These are phyloP conservation scores for Pyrenophora tritici-repentis DNA, from an alignment of 2,329 filamentous ascomycete species.

Conservation along the genomic window DNA sequence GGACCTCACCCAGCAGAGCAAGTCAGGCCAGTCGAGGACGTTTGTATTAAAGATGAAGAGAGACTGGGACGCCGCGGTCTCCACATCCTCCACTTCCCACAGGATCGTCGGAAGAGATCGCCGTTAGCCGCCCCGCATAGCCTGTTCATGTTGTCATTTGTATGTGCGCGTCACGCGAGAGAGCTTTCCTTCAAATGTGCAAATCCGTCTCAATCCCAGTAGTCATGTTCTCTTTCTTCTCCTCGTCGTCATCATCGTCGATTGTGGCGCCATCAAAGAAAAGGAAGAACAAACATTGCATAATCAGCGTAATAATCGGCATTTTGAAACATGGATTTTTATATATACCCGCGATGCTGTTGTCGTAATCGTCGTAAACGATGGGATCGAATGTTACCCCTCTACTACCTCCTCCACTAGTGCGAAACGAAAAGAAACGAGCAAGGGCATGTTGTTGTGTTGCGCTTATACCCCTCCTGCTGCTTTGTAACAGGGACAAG, in stretches of 20 bases:
- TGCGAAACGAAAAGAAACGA: too few relatives aligned
- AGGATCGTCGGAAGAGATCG: background rate
- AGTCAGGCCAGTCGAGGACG: constrained; percentile 42
- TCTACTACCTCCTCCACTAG: too few relatives aligned
- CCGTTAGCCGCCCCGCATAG: too few relatives aligned
- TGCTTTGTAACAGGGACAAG: background rate
- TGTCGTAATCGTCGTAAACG: too few relatives aligned
- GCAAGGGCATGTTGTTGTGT: background rate
- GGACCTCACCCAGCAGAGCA: constrained; percentile 45
- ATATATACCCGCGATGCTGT: too few relatives aligned
- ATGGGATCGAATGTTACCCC: too few relatives aligned
- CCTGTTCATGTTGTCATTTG: too few relatives aligned
- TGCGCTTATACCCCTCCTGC: background rate
- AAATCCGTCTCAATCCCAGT: background rate
- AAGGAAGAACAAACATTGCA: background rate
- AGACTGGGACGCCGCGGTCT: background rate
- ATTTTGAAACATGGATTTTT: too few relatives aligned
- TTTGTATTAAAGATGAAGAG: constrained; percentile 13
- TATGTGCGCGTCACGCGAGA: too few relatives aligned
- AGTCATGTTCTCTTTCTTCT: background rate
- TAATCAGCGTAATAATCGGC: too few relatives aligned
- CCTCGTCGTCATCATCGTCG: too few relatives aligned
- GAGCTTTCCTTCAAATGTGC: background rate
- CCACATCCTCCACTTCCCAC: background rate
- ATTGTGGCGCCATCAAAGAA: background rate